Conservation (phyloP, 805 yeast species). For the Hanseniaspora singularis region DNA sequence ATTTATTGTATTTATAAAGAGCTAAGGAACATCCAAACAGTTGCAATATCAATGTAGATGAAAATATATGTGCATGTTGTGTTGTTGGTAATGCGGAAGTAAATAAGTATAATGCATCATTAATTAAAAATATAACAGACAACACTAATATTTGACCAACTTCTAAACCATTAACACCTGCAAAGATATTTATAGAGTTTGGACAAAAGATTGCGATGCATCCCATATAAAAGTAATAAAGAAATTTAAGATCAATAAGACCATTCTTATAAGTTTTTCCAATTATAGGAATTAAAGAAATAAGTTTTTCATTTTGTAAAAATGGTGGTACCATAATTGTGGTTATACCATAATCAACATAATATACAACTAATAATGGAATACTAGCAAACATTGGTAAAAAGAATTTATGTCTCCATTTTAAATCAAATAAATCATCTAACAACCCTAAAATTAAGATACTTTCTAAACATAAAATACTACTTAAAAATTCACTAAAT, state of each 20-base stretch:
- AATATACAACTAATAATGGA: constrained; percentile 82
- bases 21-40: constrained; percentile 75
- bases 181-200: constrained; percentile 86
- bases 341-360: constrained; percentile 88
- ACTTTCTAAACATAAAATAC: constrained; percentile 68
- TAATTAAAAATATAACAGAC: constrained; percentile 55
- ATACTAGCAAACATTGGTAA: constrained; percentile 89
- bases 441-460: constrained; percentile 78
- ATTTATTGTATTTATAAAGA: constrained; percentile 69
- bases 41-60: constrained; percentile 70
- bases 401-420: constrained; percentile 96
- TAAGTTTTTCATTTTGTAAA: constrained; percentile 30
- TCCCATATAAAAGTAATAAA: constrained; percentile 84
- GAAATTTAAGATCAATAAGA: constrained; percentile 56
- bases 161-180: constrained; percentile 93
- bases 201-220: constrained; percentile 89
- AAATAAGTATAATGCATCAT: constrained; percentile 61
- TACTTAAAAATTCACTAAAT: constrained; percentile 75
- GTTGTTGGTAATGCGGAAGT: constrained; percentile 43
- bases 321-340: constrained; percentile 71
- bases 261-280: constrained; percentile 10
- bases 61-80: constrained; percentile 68
- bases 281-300: constrained; percentile 20
- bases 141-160: constrained; percentile 86
- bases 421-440: constrained; percentile 87